Base-by-base conservation (phyloP, 1,284 basidiomycete genomes). In the Spongiforma sp. region DNA sequence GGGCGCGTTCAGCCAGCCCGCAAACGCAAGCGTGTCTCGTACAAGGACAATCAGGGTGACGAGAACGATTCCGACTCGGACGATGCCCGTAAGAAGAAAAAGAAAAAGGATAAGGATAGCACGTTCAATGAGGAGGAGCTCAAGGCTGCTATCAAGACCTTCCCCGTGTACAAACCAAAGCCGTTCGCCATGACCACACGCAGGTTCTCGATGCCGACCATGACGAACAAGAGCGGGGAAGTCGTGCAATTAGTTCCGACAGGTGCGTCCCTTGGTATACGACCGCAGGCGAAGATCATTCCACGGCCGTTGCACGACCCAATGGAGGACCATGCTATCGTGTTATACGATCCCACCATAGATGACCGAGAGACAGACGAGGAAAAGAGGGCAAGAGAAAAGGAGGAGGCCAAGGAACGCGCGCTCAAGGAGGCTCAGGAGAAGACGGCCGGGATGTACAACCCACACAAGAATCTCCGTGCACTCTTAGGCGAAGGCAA, bases 291-390 rank as follows among this genome's bases (percentile, higher is more conserved):
- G 0, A 93, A 90, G 68, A 83, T 99, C 62, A 88, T 94, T 54
- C 98, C 97, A 9, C 86, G 97, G 15, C 97, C 97, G 3, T 81
- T 99, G 19, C 93, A 97, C 73, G 96, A 99, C 76, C 98, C 96
- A 0, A 97, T 99, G 93, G 90, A 93, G 61, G 96, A 99, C 73
- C 96, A 98, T 76, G 96, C 98, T 0, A 97, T 99, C 67, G 98
- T 99, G 1, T 81, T 99, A 6, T 99, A 95, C 76, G 97, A 99
- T 73, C 97, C 97, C 0, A 99, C 97, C 0, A 89, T 98, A 55
- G 96, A 99, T 74, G 91, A 93, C 73, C 82, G 90, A 70, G 95
- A 97, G 72, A 94, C 93, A 0, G 92, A 94, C 65, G 93, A 94
- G 72, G 93, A 94, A 77, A 84, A 79, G 77, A 89, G 81, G 75